Base-by-base conservation (phyloP, 768 basidiomycete species). In the Cubamyces sp. region DNA sequence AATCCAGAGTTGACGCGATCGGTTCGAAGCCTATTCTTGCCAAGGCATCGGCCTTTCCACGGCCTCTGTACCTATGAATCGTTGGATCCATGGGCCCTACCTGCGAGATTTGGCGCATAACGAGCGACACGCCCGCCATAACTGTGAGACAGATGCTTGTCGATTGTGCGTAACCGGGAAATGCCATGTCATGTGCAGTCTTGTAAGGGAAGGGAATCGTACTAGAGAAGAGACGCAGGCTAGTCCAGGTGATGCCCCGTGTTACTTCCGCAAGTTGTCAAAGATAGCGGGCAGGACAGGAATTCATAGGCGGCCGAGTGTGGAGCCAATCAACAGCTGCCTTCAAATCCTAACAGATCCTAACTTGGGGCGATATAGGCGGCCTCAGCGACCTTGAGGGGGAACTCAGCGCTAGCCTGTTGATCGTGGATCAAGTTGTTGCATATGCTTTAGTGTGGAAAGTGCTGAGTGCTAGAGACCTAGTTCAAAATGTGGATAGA, bases 181-280 rank as follows among this genome's bases (percentile, higher is more conserved):
- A 49, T 2, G 11, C 19, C 23, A 15, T 34, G 50, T 62, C 61
- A 62, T 52, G 61, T 62, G 61, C 19, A 25, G 42, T 19, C 28
- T 26, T 21, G 7, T 18, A 30, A 19, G 39, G 34, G 34, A 1
- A 21, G 41, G 19, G 23, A 55, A 52, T 46, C 34, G 2, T 39
- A 14, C 39, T 9, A 47, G 19, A 45, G 60, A 54, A 21, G 52
- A 30, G 52, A 23, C 19, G 47, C 30, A 26, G 37, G 3, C 26
- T 9, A 28, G 48, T 41, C 23, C 39, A 49, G 41, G 5, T 59
- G 57, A 59, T 28, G 51, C 45, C 57, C 26, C 28, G 57, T 43
- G 41, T 16, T 18, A 23, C 25, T 23, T 16, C 40, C 12, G 9
- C 40, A 18, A 19, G 28, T 8, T 34, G 41, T 28, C 41, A 12